Evolutionary conservation across 768 basidiomycete genomes (phyloP).

Genomic region (Podaxis sp.): DNA sequence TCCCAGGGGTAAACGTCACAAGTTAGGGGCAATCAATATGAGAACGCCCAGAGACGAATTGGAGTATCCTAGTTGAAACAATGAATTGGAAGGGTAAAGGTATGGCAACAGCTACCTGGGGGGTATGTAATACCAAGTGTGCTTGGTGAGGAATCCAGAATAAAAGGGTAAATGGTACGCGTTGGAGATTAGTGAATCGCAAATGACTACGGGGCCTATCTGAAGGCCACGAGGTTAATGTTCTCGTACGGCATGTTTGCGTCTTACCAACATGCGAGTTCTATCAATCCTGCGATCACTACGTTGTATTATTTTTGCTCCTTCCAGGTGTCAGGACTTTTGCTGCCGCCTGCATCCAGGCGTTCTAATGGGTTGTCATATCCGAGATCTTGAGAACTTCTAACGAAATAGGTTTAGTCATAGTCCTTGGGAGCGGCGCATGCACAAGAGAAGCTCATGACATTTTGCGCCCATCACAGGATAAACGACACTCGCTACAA

Average conservation of each 20-base stretch:
- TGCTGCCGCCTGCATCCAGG: neutral
- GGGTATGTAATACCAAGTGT: too few species aligned
- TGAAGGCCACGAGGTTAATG: neutral
- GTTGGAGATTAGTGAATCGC: neutral
- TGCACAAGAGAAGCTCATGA: neutral
- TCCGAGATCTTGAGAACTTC: neutral
- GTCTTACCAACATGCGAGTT: neutral
- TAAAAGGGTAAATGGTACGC: neutral
- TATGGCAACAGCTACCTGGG: too few species aligned
- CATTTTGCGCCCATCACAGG: neutral
- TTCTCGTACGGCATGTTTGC: neutral
- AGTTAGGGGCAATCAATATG: neutral
- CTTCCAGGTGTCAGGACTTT: neutral
- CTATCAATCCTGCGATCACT: slow-evolving; percentile 3
- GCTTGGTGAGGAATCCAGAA: neutral
- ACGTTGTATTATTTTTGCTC: neutral
- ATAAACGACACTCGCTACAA: neutral
- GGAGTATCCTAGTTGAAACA: neutral
- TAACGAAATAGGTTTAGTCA: neutral
- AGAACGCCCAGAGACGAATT: neutral
- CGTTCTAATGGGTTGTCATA: neutral
- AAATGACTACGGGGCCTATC: neutral
- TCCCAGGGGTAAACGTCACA: neutral
- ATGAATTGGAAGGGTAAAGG: neutral
- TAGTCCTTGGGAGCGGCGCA: neutral